Evolutionary conservation across 1,284 basidiomycete genomes (phyloP).

Genomic region (Pyrrhoderma noxium): DNA sequence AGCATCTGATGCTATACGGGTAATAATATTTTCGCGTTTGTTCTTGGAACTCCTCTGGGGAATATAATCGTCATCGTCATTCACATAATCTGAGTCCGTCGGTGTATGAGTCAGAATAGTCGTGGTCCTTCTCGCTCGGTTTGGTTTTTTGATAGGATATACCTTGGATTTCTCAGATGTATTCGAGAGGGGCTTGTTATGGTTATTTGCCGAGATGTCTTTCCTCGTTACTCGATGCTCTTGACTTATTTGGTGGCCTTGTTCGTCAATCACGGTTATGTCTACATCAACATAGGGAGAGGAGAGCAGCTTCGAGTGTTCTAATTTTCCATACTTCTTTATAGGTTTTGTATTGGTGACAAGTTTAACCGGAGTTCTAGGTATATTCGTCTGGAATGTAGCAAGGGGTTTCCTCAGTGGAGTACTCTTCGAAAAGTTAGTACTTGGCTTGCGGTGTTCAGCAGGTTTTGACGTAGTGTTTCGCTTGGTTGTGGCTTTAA

Average conservation of each 20-base stretch:
- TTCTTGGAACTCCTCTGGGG: constrained; percentile 1
- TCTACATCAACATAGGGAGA: constrained; percentile 53
- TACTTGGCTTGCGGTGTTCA: too few species aligned
- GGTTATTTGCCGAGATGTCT: constrained; percentile 13
- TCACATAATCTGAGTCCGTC: constrained; percentile 9
- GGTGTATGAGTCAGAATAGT: background rate
- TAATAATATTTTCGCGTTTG: background rate
- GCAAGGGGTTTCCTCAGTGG: constrained; percentile 38
- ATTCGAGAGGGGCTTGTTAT: background rate
- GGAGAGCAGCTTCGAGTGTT: constrained; percentile 22
- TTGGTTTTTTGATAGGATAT: too few species aligned
- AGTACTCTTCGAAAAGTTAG: constrained; percentile 18
- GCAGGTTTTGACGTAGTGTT: too few species aligned
- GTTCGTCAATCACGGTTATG: constrained; percentile 54
- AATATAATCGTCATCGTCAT: constrained; percentile 11
- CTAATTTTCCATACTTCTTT: too few species aligned
- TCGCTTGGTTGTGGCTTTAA: too few species aligned
- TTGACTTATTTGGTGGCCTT: constrained; percentile 47
- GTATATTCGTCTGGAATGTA: constrained; percentile 34
- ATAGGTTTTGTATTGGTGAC: background rate
- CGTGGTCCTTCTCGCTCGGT: background rate
- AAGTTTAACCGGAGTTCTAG: constrained; percentile 33
- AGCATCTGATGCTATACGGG: too few species aligned
- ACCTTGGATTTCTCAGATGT: background rate
- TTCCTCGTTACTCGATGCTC: constrained; percentile 35